Evolutionary conservation across 2,329 filamentous ascomycete species (phyloP).

Genomic region (Sordariomycetes sp.): DNA sequence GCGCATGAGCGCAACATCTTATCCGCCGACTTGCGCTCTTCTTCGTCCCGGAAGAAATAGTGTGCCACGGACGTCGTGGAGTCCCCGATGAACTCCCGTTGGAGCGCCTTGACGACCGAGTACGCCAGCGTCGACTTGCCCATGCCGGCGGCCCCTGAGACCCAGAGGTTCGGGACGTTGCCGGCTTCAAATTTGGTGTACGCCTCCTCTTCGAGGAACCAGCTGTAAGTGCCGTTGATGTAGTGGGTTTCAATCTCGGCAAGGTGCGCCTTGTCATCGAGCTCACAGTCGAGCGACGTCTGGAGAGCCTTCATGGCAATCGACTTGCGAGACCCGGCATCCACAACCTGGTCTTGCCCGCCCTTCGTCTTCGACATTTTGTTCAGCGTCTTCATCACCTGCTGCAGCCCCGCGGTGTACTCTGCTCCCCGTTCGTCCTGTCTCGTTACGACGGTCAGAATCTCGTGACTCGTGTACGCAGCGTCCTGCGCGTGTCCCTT

Average conservation of each 20-base stretch:
- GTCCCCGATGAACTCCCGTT: slow-evolving; percentile 6
- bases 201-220: slow-evolving; percentile 15
- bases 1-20: slow-evolving; percentile 1
- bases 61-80: slow-evolving; percentile 13
- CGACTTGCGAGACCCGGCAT: neutral
- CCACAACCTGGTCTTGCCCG: neutral
- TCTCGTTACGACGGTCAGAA: neutral
- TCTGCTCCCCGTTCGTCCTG: slow-evolving; percentile 1
- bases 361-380: neutral
- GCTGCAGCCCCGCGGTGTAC: slow-evolving; percentile 1
- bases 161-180: slow-evolving; percentile 11
- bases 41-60: slow-evolving; percentile 22
- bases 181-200: slow-evolving; percentile 11
- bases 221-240: slow-evolving; percentile 15
- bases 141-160: slow-evolving; percentile 15
- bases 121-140: slow-evolving; percentile 20
- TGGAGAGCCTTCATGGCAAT: slow-evolving; percentile 9
- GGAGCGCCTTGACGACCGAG: slow-evolving; percentile 10
- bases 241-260: slow-evolving; percentile 13
- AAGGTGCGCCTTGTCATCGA: slow-evolving; percentile 13
- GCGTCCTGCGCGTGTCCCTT: slow-evolving; percentile 2
- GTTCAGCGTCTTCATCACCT: slow-evolving; percentile 2
- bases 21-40: neutral
- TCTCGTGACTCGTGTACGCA: slow-evolving; percentile 2
- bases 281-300: neutral